Evolutionary conservation across 495 filamentous ascomycete genomes (phyloP).

Genomic region (Ascodesmis nigricans): DNA sequence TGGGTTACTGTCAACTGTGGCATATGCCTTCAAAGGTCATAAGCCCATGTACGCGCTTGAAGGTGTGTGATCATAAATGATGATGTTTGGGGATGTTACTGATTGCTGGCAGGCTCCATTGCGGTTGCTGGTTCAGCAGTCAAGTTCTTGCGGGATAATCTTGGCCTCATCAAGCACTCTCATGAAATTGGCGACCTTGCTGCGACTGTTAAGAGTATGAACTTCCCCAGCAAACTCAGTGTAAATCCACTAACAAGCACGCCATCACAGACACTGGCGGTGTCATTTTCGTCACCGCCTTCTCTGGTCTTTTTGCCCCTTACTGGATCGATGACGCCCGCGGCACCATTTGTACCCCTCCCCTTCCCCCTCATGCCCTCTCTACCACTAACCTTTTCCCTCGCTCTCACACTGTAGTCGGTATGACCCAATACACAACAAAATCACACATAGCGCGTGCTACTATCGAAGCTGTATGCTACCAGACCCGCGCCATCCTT

Average conservation of each 20-base stretch:
- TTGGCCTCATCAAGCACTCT: conserved; percentile 60
- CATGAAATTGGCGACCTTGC: conserved; percentile 67
- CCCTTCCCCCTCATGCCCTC: not conserved
- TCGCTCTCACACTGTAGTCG: conserved; percentile 41
- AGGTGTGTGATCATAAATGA: conserved; percentile 25
- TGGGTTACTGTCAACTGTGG: conserved; percentile 72
- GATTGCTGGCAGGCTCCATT: conserved; percentile 27
- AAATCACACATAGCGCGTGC: conserved; percentile 82
- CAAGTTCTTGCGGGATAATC: conserved; percentile 76
- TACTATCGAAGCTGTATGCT: conserved; percentile 86
- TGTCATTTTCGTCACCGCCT: conserved; percentile 85
- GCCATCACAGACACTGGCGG: conserved; percentile 70
- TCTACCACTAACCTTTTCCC: not conserved
- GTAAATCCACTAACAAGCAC: not conserved
- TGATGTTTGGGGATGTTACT: not conserved
- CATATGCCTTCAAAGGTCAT: conserved; percentile 52
- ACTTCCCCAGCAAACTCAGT: not conserved
- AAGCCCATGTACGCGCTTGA: conserved; percentile 80
- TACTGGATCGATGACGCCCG: conserved; percentile 96
- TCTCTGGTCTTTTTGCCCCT: conserved; percentile 89
- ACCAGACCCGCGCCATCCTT: conserved; percentile 84
- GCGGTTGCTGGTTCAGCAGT: conserved; percentile 80
- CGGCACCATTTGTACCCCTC: conserved; percentile 56
- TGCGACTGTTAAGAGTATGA: conserved; percentile 36
- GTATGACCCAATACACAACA: conserved; percentile 78